These are phyloP conservation scores for Phytophthora pini DNA, from an alignment of 352 stramenopile species.

Conservation along the genomic window DNA sequence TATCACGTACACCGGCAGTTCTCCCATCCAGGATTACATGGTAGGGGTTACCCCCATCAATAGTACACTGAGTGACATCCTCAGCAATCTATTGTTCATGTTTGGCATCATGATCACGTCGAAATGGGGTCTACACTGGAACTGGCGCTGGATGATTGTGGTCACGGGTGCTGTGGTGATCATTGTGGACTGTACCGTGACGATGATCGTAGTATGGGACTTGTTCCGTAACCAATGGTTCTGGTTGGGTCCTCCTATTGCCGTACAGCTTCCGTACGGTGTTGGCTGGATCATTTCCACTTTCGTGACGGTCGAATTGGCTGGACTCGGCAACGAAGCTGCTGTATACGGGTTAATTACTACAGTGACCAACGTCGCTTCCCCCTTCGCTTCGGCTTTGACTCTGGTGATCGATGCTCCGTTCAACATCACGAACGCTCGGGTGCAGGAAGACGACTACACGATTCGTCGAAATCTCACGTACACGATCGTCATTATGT, in stretches of 20 bases:
- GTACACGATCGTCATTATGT: constrained; percentile 23
- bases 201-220: constrained; percentile 2
- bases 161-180: constrained; percentile 11
- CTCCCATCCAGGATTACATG: constrained; percentile 31
- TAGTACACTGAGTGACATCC: constrained; percentile 34
- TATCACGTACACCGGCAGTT: constrained; percentile 35
- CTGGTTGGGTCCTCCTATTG: constrained; percentile 23
- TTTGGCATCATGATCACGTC: constrained; percentile 40
- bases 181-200: constrained; percentile 8
- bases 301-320: constrained; percentile 23
- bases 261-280: constrained; percentile 19
- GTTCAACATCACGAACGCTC: constrained; percentile 11
- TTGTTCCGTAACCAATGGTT: not conserved
- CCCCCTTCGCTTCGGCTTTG: constrained; percentile 13
- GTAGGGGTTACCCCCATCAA: constrained; percentile 42
- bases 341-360: constrained; percentile 40
- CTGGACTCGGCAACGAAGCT: constrained; percentile 37
- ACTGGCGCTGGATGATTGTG: constrained; percentile 30
- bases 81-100: constrained; percentile 42
- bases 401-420: constrained; percentile 17
- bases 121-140: constrained; percentile 38
- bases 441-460: constrained; percentile 11
- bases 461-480: constrained; percentile 11
- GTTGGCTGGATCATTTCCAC: constrained; percentile 37
- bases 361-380: constrained; percentile 24